Percentiles rank a stretch among this genome's conserved stretches.
Evolutionary conservation across 768 basidiomycete genomes (phyloP).

Genomic region (Macrolepiota dolichaula): DNA sequence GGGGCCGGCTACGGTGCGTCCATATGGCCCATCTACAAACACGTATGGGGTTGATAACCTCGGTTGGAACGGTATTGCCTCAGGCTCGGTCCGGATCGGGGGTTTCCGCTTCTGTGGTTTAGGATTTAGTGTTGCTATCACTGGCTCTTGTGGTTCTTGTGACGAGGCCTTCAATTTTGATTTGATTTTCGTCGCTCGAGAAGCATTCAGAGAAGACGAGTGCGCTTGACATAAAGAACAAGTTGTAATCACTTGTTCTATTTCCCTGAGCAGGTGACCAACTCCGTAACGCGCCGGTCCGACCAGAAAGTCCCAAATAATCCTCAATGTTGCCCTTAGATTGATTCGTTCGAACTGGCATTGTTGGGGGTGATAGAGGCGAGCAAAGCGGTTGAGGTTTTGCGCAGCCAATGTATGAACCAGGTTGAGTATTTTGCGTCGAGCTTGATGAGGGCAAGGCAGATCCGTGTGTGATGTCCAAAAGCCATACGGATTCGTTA

Average conservation of each 20-base stretch:
- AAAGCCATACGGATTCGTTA: not conserved
- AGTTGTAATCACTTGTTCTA: not conserved
- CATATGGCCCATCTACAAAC: not conserved
- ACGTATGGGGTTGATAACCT: not conserved
- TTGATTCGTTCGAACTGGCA: not conserved
- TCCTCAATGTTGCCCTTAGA: not conserved
- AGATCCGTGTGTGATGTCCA: not conserved
- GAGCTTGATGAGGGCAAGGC: not conserved
- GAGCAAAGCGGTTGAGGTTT: not conserved
- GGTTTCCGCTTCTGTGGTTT: not conserved
- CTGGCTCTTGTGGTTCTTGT: not conserved
- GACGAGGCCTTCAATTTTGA: not conserved
- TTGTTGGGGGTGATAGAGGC: not conserved
- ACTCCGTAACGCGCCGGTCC: not conserved
- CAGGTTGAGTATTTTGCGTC: not conserved
- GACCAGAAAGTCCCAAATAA: not conserved
- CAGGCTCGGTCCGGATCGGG: not conserved
- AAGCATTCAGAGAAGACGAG: not conserved
- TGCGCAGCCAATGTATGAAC: not conserved
- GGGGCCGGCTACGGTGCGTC: not conserved
- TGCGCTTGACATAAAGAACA: not conserved
- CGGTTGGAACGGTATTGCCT: not conserved
- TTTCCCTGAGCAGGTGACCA: not conserved
- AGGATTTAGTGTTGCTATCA: not conserved
- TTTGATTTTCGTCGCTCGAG: not conserved